Evolutionary conservation across 352 stramenopile species (phyloP).

Genomic region (Globisporangium radiosum): DNA sequence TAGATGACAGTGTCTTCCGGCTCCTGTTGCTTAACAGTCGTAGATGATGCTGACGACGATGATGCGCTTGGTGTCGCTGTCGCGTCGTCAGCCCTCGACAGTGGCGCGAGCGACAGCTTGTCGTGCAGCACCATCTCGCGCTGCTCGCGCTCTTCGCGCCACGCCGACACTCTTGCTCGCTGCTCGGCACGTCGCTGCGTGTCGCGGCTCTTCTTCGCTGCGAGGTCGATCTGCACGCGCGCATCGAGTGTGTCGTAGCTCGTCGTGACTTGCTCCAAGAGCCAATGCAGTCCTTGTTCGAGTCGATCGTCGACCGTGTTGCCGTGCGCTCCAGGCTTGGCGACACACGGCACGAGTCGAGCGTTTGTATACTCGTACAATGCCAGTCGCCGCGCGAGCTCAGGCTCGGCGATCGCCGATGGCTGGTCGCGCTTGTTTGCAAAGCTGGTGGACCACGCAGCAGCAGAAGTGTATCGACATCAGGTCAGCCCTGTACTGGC

Average conservation of each 20-base stretch:
- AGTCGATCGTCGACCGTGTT: constrained; percentile 54
- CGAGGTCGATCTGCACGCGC: constrained; percentile 43
- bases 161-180: constrained; percentile 48
- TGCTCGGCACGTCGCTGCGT: constrained; percentile 52
- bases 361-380: constrained; percentile 31
- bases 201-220: constrained; percentile 51
- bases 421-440: constrained; percentile 71
- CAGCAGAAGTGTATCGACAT: too few species aligned
- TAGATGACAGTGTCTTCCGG: constrained; percentile 39
- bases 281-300: constrained; percentile 58
- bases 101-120: constrained; percentile 13
- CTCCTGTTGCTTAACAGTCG: constrained; percentile 11
- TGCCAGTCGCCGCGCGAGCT: constrained; percentile 28
- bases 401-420: constrained; percentile 25
- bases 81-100: neutral
- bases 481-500: neutral
- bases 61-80: neutral
- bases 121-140: constrained; percentile 56
- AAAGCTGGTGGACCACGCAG: constrained; percentile 27
- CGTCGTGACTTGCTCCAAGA: constrained; percentile 58
- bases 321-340: constrained; percentile 48
- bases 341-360: constrained; percentile 45
- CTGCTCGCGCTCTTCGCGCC: constrained; percentile 71
- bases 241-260: constrained; percentile 39
- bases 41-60: constrained; percentile 1